Conservation (phyloP, 768 basidiomycete genomes). For the Russula griseocarnosa region DNA sequence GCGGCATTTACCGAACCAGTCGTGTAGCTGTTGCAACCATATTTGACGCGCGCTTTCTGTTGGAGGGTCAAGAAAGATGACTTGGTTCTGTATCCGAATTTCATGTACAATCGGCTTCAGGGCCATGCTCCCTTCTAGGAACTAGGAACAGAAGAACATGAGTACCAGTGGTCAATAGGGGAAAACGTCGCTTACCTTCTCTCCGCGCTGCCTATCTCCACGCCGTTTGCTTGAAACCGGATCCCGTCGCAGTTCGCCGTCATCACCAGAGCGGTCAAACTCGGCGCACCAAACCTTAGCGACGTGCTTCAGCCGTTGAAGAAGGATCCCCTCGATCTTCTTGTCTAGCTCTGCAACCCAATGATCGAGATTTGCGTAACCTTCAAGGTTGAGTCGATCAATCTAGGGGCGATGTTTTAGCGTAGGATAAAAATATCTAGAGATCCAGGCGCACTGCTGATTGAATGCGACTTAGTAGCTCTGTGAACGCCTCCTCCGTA, state of each 20-base stretch:
- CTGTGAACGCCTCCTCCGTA: conserved; percentile 75
- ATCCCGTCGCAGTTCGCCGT: conserved; percentile 58
- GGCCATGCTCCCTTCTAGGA: conserved; percentile 66
- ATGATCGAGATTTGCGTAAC: conserved; percentile 70
- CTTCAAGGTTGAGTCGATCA: conserved; percentile 91
- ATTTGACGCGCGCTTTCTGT: conserved; percentile 89
- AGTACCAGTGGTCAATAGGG: background rate
- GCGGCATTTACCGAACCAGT: conserved; percentile 65
- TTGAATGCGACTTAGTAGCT: conserved; percentile 75
- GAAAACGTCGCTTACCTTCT: conserved; percentile 52
- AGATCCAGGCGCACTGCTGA: conserved; percentile 55
- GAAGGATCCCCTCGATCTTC: conserved; percentile 76
- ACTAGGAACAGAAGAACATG: conserved; percentile 38
- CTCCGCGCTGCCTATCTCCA: conserved; percentile 65
- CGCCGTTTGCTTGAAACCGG: conserved; percentile 56
- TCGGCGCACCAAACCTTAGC: conserved; percentile 86
- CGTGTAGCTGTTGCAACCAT: conserved; percentile 87
- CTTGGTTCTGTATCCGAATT: conserved; percentile 96
- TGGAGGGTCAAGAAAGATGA: conserved; percentile 97
- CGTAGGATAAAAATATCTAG: background rate
- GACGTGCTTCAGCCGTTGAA: conserved; percentile 69
- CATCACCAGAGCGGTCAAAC: conserved; percentile 70
- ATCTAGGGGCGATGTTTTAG: conserved; percentile 48
- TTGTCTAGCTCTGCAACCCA: conserved; percentile 58
- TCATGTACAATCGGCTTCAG: conserved; percentile 90